Evolutionary conservation across 306 rosid genomes (phyloP).

Genomic region (Sicyos edulis): DNA sequence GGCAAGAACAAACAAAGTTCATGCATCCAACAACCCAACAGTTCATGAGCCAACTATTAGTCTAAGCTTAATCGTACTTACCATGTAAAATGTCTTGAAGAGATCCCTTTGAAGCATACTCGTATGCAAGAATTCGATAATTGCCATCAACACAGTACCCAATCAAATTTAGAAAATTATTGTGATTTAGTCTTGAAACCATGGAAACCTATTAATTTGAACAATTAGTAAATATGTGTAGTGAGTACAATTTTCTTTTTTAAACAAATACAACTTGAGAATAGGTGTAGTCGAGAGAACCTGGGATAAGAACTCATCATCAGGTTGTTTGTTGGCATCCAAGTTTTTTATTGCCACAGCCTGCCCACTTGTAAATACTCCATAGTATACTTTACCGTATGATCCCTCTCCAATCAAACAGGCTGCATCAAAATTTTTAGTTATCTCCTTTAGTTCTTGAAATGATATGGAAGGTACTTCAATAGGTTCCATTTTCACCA

Average conservation of each 20-base stretch:
- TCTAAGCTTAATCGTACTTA: constrained; percentile 12
- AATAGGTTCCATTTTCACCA: constrained; percentile 70
- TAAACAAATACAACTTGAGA: neutral
- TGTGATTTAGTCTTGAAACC: constrained; percentile 87
- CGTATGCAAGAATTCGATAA: constrained; percentile 74
- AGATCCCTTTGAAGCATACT: constrained; percentile 90
- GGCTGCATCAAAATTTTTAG: constrained; percentile 57
- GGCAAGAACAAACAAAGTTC: neutral
- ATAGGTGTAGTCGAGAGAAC: constrained; percentile 26
- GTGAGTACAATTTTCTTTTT: neutral
- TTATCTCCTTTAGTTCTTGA: constrained; percentile 69
- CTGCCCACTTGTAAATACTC: constrained; percentile 52
- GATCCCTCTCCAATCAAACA: constrained; percentile 94
- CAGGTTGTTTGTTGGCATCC: constrained; percentile 83
- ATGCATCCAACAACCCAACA: constrained; percentile 2
- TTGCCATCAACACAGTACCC: constrained; percentile 78
- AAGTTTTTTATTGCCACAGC: constrained; percentile 78
- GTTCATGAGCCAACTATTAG: neutral
- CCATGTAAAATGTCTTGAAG: constrained; percentile 96
- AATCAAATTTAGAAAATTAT: constrained; percentile 68
- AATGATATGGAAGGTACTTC: constrained; percentile 66
- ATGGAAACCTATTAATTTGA: constrained; percentile 59
- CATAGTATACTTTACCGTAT: constrained; percentile 77
- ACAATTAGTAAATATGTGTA: constrained; percentile 8
- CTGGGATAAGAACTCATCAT: constrained; percentile 86